phyloP scores from a whole-genome alignment of 495 filamentous ascomycete species.

The Arthonia radiata region DNA sequence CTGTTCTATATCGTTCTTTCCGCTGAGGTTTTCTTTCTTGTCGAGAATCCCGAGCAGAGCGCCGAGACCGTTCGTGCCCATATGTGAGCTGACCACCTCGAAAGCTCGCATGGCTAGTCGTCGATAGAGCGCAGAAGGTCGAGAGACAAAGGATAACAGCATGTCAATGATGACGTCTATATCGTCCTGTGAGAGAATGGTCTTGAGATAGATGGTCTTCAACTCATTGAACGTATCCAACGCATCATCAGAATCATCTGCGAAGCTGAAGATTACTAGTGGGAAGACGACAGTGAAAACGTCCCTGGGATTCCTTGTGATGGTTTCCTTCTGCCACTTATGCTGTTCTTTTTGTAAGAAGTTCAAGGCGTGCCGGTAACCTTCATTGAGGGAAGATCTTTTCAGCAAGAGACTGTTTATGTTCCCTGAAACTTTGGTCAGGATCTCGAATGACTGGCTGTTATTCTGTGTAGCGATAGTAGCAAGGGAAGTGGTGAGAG shows the following conservation, averaged over 20 bases:
- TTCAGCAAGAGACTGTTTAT: no score
- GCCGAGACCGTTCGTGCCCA: constrained; percentile 46
- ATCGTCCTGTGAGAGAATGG: constrained; percentile 29
- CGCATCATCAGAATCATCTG: constrained; percentile 67
- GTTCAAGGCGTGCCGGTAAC: no score
- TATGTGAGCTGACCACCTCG: constrained; percentile 40
- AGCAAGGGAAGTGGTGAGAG: no score
- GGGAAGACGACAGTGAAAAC: constrained; percentile 65
- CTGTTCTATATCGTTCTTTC: constrained; percentile 9
- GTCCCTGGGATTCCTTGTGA: no score
- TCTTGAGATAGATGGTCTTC: constrained; percentile 42
- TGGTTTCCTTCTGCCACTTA: no score
- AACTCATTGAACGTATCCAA: constrained; percentile 51
- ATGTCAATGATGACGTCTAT: constrained; percentile 67
- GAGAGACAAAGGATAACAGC: constrained; percentile 64
- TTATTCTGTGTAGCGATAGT: no score
- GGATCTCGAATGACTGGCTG: no score
- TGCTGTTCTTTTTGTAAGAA: no score
- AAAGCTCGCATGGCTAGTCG: constrained; percentile 78
- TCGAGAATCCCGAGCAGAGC: constrained; percentile 39
- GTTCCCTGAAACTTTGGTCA: no score
- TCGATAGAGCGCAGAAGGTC: constrained; percentile 59
- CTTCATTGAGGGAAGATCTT: no score
- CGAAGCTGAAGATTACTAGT: constrained; percentile 68
- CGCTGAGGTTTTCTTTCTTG: constrained; percentile 55